phyloP scores from a whole-genome alignment of 2,329 filamentous ascomycete species.

The Acrocalymma vagum region DNA sequence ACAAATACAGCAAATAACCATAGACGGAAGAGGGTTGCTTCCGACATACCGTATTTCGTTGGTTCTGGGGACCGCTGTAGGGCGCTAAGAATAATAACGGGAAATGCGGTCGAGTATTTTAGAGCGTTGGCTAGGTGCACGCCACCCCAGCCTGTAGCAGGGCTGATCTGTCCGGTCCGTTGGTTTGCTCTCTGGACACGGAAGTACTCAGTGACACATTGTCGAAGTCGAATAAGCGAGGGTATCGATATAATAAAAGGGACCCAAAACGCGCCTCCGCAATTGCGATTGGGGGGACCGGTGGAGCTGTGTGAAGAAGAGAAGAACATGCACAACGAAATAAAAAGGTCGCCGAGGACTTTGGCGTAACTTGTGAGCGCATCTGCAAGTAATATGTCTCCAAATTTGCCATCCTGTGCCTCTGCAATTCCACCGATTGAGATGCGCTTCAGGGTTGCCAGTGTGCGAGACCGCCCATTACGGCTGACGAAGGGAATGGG shows the following conservation, averaged over 20 bases:
- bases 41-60: constrained; percentile 60
- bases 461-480: constrained; percentile 77
- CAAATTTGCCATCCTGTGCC: constrained; percentile 89
- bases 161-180: constrained; percentile 46
- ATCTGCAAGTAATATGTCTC: constrained; percentile 92
- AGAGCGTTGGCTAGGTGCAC: constrained; percentile 92
- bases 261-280: constrained; percentile 80
- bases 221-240: constrained; percentile 84
- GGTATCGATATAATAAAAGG: constrained; percentile 86
- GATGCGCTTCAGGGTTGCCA: constrained; percentile 79
- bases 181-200: constrained; percentile 70
- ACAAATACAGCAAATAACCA: constrained; percentile 75
- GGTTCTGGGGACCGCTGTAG: constrained; percentile 72
- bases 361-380: constrained; percentile 95
- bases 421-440: constrained; percentile 86
- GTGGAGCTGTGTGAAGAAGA: constrained; percentile 76
- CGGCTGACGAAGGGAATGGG: constrained; percentile 75
- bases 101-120: constrained; percentile 95
- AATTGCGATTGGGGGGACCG: constrained; percentile 79
- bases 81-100: constrained; percentile 83
- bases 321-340: constrained; percentile 92
- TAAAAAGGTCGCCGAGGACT: constrained; percentile 87
- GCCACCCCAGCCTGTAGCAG: constrained; percentile 73
- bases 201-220: constrained; percentile 88
- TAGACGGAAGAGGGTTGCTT: constrained; percentile 63